Evolutionary conservation across 345 rosid genomes (phyloP).

Genomic region (Streptanthus diversifolius): DNA sequence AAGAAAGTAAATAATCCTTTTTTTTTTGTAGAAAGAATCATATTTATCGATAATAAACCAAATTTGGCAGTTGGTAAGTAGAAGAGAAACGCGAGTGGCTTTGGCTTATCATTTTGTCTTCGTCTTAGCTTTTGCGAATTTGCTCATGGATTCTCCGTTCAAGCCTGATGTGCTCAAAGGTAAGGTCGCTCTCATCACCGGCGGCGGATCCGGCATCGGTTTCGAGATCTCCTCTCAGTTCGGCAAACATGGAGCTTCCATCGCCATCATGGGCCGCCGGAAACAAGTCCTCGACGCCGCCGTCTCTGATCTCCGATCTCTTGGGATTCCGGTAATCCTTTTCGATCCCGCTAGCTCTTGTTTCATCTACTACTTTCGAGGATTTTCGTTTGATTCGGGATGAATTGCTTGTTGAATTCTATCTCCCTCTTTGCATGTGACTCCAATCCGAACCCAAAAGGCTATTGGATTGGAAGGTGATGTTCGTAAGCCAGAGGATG

Average conservation of each 20-base stretch:
- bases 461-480: constrained; percentile 86
- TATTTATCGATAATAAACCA: neutral
- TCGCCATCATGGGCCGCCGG: constrained; percentile 85
- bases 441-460: constrained; percentile 23
- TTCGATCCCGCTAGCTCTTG: neutral
- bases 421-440: neutral
- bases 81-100: neutral
- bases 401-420: neutral
- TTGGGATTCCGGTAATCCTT: constrained; percentile 51
- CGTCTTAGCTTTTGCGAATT: neutral
- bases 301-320: constrained; percentile 55
- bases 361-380: neutral
- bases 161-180: constrained; percentile 51
- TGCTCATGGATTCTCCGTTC: constrained; percentile 66
- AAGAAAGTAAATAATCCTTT: no score
- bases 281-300: constrained; percentile 57
- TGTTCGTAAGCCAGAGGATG: constrained; percentile 76
- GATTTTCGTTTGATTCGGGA: no score
- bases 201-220: constrained; percentile 94
- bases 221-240: constrained; percentile 67
- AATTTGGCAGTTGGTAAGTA: neutral
- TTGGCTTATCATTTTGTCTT: neutral
- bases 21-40: no score
- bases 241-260: constrained; percentile 67
- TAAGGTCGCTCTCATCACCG: constrained; percentile 64